A percentile compares a stretch with the other conserved stretches of the same genome.
Evolutionary conservation across 345 rosid species (phyloP).

Genomic region (Psidium friedrichsthalianum): DNA sequence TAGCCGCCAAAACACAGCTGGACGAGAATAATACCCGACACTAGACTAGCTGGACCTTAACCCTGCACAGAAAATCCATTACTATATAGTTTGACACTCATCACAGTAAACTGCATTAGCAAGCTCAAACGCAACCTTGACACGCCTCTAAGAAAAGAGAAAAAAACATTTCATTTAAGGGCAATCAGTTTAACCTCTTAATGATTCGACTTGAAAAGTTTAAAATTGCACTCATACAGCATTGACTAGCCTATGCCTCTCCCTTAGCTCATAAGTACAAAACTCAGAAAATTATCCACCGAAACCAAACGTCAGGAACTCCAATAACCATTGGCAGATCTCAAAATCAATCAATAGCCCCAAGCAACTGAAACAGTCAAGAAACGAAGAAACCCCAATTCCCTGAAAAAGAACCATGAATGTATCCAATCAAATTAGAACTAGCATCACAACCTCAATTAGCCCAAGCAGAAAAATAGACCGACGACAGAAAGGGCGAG

Average conservation of each 20-base stretch:
- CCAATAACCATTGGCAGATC: background rate
- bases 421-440: conserved; percentile 32
- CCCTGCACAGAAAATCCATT: background rate
- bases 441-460: conserved; percentile 1
- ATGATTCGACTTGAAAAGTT: background rate
- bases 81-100: background rate
- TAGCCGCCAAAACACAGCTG: background rate
- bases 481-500: background rate
- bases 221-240: background rate
- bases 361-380: background rate
- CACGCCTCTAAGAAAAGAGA: background rate
- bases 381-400: background rate
- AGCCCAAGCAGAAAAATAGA: background rate
- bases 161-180: background rate
- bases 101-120: background rate
- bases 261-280: background rate
- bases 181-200: background rate
- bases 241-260: background rate
- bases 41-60: background rate
- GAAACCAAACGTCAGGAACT: background rate
- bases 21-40: background rate
- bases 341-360: background rate
- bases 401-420: background rate
- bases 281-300: background rate
- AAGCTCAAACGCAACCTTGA: background rate